A percentile compares a stretch with the other conserved stretches of the same genome.
Evolutionary conservation across 768 basidiomycete genomes (phyloP).

Genomic region (Termitomyces titanicus): DNA sequence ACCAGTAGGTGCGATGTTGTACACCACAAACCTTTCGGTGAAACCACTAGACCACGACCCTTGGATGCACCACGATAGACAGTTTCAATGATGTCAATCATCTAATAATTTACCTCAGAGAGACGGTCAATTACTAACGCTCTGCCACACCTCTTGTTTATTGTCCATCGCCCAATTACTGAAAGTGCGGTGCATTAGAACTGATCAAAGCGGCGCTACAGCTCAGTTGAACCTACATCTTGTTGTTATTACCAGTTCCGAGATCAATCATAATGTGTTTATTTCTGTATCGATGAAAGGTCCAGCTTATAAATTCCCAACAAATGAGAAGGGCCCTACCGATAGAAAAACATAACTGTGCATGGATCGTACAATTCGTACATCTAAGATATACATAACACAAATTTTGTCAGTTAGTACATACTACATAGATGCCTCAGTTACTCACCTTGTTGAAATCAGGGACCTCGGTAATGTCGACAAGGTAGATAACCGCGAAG

Average conservation of each 20-base stretch:
- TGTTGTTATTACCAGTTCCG: slow-evolving; percentile 99
- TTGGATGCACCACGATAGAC: slow-evolving; percentile 98
- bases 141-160: slow-evolving; percentile 81
- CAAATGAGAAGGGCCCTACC: slow-evolving; percentile 45
- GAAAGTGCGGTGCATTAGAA: slow-evolving; percentile 12
- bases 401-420: background rate
- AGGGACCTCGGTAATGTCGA: slow-evolving; percentile 94
- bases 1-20: background rate
- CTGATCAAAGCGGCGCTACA: background rate
- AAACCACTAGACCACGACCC: slow-evolving; percentile 95
- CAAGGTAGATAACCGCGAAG: slow-evolving; percentile 94
- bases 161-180: slow-evolving; percentile 99
- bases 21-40: slow-evolving; percentile 71
- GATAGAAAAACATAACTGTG: slow-evolving; percentile 98
- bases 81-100: slow-evolving; percentile 97
- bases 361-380: slow-evolving; percentile 98
- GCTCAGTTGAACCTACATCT: slow-evolving; percentile 67
- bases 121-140: background rate
- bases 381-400: slow-evolving; percentile 56
- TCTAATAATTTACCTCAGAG: slow-evolving; percentile 35
- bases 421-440: background rate
- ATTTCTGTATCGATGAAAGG: slow-evolving; percentile 50
- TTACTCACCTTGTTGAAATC: slow-evolving; percentile 92
- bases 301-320: background rate
- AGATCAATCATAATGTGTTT: slow-evolving; percentile 99